A percentile compares a stretch with the other conserved stretches of the same genome.
These are phyloP conservation scores for Talaromyces sp. DNA, from an alignment of 2,329 filamentous ascomycete species.

Conservation along the genomic window DNA sequence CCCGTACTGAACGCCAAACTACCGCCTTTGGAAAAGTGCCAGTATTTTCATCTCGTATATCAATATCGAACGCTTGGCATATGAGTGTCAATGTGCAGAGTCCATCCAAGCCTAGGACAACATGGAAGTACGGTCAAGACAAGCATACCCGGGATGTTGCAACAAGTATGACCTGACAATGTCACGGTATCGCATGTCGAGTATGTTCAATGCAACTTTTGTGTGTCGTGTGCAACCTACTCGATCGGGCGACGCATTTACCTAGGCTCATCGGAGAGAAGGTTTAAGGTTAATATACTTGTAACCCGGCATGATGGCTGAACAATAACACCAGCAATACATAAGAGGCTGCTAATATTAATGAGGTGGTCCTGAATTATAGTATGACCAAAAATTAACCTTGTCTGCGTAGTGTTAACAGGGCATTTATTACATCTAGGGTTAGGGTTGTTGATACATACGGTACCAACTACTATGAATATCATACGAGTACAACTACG, in stretches of 20 bases:
- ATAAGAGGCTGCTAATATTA: neutral
- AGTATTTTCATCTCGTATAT: too few species aligned
- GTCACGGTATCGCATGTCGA: conserved; percentile 6
- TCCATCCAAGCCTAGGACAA: neutral
- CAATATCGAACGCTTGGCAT: neutral
- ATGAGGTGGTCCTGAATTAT: neutral
- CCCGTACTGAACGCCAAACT: too few species aligned
- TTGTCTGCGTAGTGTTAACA: neutral
- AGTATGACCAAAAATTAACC: neutral
- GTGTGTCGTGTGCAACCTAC: conserved; percentile 1
- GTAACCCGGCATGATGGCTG: neutral
- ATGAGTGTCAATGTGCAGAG: neutral
- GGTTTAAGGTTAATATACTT: neutral
- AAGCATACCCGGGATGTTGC: conserved; percentile 3
- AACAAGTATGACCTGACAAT: neutral
- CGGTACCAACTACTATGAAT: too few species aligned
- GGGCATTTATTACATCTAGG: neutral
- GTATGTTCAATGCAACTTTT: conserved; percentile 4
- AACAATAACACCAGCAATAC: neutral
- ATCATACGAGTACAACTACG: neutral
- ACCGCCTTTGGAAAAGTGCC: too few species aligned
- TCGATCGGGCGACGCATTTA: neutral
- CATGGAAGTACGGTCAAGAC: neutral
- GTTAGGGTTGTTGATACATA: neutral
- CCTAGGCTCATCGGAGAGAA: neutral